Percentiles rank a stretch among this genome's conserved stretches.
These are phyloP conservation scores for Suillus brevipes DNA, from an alignment of 768 basidiomycete genomes.

Conservation along the genomic window DNA sequence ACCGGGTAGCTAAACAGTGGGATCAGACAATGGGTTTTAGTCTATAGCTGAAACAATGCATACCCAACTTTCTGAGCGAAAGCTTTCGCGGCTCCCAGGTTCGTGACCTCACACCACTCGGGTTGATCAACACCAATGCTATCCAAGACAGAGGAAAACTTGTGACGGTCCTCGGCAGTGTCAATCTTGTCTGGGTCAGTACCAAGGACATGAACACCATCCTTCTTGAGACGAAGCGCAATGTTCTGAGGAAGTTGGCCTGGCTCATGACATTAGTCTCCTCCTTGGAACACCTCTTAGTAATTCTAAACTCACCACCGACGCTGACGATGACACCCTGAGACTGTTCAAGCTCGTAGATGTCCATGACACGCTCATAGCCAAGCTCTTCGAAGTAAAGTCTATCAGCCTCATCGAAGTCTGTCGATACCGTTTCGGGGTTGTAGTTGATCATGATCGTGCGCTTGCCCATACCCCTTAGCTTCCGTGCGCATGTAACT, in stretches of 20 bases:
- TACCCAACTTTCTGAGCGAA: conserved; percentile 83
- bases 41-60: conserved; percentile 33
- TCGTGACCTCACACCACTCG: conserved; percentile 91
- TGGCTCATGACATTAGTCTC: conserved; percentile 27
- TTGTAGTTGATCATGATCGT: conserved; percentile 99
- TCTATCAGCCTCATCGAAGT: conserved; percentile 99
- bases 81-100: conserved; percentile 84
- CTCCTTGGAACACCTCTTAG: not conserved
- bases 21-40: conserved; percentile 5
- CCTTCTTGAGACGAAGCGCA: conserved; percentile 89
- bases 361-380: conserved; percentile 98
- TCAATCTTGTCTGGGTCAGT: conserved; percentile 96
- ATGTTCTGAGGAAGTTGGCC: conserved; percentile 99
- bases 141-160: conserved; percentile 97
- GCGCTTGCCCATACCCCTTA: conserved; percentile 88
- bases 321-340: conserved; percentile 96
- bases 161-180: conserved; percentile 97
- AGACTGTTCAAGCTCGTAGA: conserved; percentile 93
- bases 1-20: conserved; percentile 75
- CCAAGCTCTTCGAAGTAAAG: conserved; percentile 99
- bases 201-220: conserved; percentile 89
- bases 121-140: conserved; percentile 96
- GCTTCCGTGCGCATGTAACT: conserved; percentile 94
- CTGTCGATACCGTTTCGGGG: conserved; percentile 98
- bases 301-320: conserved; percentile 62